These are phyloP conservation scores for Filosporella fistucella DNA, from an alignment of 495 filamentous ascomycete genomes.

Conservation along the genomic window DNA sequence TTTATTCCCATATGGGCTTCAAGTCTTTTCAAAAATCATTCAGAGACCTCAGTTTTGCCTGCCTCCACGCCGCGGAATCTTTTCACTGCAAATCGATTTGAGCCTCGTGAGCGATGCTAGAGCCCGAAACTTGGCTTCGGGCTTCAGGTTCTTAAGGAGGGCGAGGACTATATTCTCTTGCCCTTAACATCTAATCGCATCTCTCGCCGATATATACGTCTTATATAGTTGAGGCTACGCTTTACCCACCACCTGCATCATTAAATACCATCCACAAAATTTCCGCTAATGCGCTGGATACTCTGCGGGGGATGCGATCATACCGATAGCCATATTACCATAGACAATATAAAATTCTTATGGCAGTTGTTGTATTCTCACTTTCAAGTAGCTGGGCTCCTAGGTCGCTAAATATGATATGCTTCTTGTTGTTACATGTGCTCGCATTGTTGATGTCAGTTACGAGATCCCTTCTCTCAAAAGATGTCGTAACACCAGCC, in stretches of 20 bases:
- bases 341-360: constrained; percentile 72
- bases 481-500: too few relatives aligned
- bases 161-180: too few relatives aligned
- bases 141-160: too few relatives aligned
- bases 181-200: constrained; percentile 44
- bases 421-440: constrained; percentile 55
- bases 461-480: too few relatives aligned
- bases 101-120: too few relatives aligned
- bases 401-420: constrained; percentile 64
- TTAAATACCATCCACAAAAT: constrained; percentile 69
- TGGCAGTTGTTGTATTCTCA: constrained; percentile 71
- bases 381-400: constrained; percentile 71
- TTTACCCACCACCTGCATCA: constrained; percentile 64
- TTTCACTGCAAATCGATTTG: too few relatives aligned
- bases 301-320: constrained; percentile 61
- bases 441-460: constrained; percentile 71
- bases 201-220: constrained; percentile 66
- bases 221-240: constrained; percentile 67
- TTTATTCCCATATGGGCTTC: too few relatives aligned
- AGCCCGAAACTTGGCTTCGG: too few relatives aligned
- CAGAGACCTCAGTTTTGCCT: too few relatives aligned
- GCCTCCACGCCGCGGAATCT: too few relatives aligned
- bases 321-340: constrained; percentile 83
- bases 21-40: too few relatives aligned
- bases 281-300: constrained; percentile 70